These are phyloP conservation scores for Amoebophrya sp. DNA, from an alignment of 169 alveolate species.

Conservation along the genomic window DNA sequence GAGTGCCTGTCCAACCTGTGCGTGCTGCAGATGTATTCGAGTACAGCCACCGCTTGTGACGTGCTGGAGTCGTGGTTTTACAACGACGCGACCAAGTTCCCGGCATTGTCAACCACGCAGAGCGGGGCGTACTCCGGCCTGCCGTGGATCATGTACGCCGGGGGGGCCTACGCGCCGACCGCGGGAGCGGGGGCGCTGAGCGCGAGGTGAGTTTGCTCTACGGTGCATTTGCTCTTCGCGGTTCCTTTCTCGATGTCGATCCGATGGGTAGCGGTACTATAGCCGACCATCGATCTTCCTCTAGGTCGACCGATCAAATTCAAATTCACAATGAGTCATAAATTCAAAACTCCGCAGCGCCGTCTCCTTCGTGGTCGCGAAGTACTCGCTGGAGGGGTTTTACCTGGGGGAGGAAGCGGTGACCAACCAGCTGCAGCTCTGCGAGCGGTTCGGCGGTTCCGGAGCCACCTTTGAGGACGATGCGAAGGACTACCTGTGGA, in stretches of 20 bases:
- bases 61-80: background rate
- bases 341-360: background rate
- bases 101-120: background rate
- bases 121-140: background rate
- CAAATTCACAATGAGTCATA: background rate
- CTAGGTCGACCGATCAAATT: too few species aligned
- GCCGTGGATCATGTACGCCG: background rate
- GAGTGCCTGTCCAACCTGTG: background rate
- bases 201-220: background rate
- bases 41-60: background rate
- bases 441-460: background rate
- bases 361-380: background rate
- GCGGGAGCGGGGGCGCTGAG: background rate
- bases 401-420: background rate
- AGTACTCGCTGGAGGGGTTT: background rate
- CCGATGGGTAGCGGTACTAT: background rate
- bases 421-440: background rate
- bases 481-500: background rate
- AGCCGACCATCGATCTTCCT: too few species aligned
- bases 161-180: too few species aligned
- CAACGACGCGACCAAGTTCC: background rate
- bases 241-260: background rate
- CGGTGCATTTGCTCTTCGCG: background rate
- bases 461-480: background rate
- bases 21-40: background rate